These are phyloP conservation scores for Calocybe cyanea DNA, from an alignment of 768 basidiomycete genomes.

Conservation along the genomic window DNA sequence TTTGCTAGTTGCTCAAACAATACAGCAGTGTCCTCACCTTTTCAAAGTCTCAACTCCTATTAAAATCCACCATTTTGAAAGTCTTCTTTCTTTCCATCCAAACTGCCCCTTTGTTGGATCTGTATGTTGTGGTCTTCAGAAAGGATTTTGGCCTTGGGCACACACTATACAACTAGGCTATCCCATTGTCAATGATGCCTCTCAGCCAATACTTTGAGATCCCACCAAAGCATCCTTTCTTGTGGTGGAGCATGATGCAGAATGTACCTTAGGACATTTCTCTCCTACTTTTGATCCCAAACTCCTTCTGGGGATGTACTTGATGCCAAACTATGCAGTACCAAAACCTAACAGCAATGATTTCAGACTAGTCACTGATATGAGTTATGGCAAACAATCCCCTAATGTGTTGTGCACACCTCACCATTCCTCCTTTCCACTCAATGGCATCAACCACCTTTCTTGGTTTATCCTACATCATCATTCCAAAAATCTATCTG, in stretches of 20 bases:
- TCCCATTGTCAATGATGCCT: not conserved
- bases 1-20: no score
- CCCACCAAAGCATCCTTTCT: no score
- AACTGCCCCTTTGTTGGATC: slow-evolving; percentile 31
- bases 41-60: not conserved
- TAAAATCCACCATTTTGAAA: not conserved
- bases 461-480: not conserved
- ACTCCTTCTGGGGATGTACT: not conserved
- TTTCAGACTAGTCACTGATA: no score
- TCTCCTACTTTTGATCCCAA: not conserved
- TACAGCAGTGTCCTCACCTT: not conserved
- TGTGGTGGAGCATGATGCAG: not conserved
- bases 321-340: not conserved
- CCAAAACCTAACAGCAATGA: not conserved
- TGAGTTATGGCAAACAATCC: not conserved
- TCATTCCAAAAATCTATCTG: no score
- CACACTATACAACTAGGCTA: slow-evolving; percentile 14
- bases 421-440: not conserved
- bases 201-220: no score
- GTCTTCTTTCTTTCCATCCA: not conserved
- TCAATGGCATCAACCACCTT: slow-evolving; percentile 1
- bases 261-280: not conserved
- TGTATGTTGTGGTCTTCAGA: slow-evolving; percentile 20
- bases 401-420: not conserved
- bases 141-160: slow-evolving; percentile 44